These are phyloP conservation scores for Exobasidium rhododendri DNA, from an alignment of 1,284 basidiomycete genomes.

Conservation along the genomic window DNA sequence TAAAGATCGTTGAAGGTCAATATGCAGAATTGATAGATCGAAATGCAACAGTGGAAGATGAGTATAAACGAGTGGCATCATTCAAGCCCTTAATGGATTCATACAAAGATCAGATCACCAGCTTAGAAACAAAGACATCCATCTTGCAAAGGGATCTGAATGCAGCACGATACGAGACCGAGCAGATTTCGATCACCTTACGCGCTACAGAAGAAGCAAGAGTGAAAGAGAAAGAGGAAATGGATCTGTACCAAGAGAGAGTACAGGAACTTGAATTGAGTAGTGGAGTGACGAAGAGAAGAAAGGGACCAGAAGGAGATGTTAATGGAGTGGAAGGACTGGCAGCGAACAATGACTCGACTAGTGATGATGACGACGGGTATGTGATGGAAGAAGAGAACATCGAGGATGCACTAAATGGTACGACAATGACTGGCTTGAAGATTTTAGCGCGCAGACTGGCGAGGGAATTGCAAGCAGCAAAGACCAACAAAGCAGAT, in stretches of 20 bases:
- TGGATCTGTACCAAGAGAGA: constrained; percentile 86
- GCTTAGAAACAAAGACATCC: constrained; percentile 71
- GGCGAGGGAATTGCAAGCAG: constrained; percentile 74
- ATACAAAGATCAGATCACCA: constrained; percentile 80
- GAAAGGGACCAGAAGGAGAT: constrained; percentile 34
- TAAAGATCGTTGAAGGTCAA: constrained; percentile 84
- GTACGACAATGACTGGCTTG: constrained; percentile 78
- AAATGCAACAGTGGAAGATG: constrained; percentile 83
- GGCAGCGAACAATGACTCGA: constrained; percentile 26
- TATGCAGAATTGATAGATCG: constrained; percentile 86
- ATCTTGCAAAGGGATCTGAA: constrained; percentile 64
- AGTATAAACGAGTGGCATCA: constrained; percentile 77
- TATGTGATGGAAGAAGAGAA: constrained; percentile 69
- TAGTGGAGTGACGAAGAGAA: constrained; percentile 55
- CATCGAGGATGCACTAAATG: constrained; percentile 76
- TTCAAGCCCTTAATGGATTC: constrained; percentile 88
- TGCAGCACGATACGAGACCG: constrained; percentile 36
- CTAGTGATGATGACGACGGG: constrained; percentile 22
- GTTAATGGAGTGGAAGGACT: constrained; percentile 40
- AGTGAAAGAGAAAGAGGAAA: constrained; percentile 74
- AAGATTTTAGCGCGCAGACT: constrained; percentile 79
- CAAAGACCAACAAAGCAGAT: constrained; percentile 71
- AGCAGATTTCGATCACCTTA: constrained; percentile 34
- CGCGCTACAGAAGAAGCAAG: constrained; percentile 64
- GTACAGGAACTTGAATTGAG: constrained; percentile 77